Conservation (phyloP, 768 basidiomycete genomes). For the Tephrocybe sp. region DNA sequence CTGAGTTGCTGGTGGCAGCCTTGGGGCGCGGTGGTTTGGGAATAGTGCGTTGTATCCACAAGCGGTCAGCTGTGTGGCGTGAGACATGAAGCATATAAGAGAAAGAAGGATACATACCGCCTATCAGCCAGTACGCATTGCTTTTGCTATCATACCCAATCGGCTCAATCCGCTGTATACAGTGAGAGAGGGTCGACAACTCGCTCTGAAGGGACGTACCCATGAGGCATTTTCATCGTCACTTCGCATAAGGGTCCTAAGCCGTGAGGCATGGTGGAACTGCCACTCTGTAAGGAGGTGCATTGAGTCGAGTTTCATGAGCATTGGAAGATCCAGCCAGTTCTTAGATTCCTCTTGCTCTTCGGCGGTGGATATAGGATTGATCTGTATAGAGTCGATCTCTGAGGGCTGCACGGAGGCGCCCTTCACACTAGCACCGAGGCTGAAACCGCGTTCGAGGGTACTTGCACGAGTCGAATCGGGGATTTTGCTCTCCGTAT, state of each 20-base stretch:
- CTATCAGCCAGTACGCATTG: slow-evolving; percentile 87
- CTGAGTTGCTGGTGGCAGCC: slow-evolving; percentile 41
- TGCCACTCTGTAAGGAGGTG: slow-evolving; percentile 83
- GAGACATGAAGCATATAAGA: neutral
- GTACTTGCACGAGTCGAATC: slow-evolving; percentile 20
- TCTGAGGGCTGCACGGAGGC: slow-evolving; percentile 18
- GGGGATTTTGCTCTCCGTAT: slow-evolving; percentile 6
- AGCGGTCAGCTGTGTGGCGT: slow-evolving; percentile 58
- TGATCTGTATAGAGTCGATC: slow-evolving; percentile 10
- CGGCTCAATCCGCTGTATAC: slow-evolving; percentile 73
- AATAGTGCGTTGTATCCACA: slow-evolving; percentile 82
- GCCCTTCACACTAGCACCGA: slow-evolving; percentile 16
- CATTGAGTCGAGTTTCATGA: slow-evolving; percentile 72
- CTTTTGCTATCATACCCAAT: slow-evolving; percentile 78
- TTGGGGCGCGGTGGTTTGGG: slow-evolving; percentile 19
- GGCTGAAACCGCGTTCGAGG: slow-evolving; percentile 18
- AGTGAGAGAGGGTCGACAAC: slow-evolving; percentile 5
- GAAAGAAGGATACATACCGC: slow-evolving; percentile 46
- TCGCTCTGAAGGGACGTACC: slow-evolving; percentile 45
- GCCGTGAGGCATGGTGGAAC: slow-evolving; percentile 72
- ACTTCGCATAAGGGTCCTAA: slow-evolving; percentile 72
- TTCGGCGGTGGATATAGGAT: slow-evolving; percentile 7
- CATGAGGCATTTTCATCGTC: slow-evolving; percentile 79
- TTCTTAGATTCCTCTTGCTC: slow-evolving; percentile 47
- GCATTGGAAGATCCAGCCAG: slow-evolving; percentile 73